Conservation (phyloP, 2,329 filamentous ascomycete genomes). For the Calonectria pseudoreteaudii region DNA sequence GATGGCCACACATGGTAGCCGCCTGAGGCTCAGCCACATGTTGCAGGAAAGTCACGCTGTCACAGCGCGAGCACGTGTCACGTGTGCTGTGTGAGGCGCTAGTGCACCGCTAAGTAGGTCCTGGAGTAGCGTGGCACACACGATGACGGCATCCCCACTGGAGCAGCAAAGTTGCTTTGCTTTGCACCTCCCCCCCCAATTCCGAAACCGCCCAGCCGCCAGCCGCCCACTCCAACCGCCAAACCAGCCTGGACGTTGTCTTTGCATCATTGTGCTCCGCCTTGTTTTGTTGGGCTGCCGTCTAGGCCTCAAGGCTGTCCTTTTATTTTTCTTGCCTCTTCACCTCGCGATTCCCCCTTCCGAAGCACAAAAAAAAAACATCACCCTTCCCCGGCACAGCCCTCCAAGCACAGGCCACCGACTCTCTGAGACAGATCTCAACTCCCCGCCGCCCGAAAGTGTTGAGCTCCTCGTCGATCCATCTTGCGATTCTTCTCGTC, state of each 20-base stretch:
- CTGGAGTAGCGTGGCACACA: slow-evolving; percentile 37
- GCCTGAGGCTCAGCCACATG: slow-evolving; percentile 16
- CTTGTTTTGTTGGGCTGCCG: slow-evolving; percentile 18
- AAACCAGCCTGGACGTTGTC: slow-evolving; percentile 1
- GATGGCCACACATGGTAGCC: slow-evolving; percentile 10
- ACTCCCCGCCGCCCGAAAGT: slow-evolving; percentile 20
- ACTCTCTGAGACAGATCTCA: slow-evolving; percentile 5
- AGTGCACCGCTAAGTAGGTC: slow-evolving; percentile 29
- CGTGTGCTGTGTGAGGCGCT: slow-evolving; percentile 39
- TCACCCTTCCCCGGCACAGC: slow-evolving; percentile 22
- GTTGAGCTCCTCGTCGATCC: slow-evolving; percentile 19
- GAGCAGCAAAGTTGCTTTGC: slow-evolving; percentile 34
- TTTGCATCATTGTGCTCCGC: slow-evolving; percentile 18
- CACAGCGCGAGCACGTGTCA: slow-evolving; percentile 27
- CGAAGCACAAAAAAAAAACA: not conserved
- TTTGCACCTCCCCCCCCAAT: slow-evolving; percentile 34
- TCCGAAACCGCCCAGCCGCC: slow-evolving; percentile 22
- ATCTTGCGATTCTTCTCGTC: not conserved
- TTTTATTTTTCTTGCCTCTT: not conserved
- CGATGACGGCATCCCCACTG: slow-evolving; percentile 45
- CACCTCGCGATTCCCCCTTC: not conserved
- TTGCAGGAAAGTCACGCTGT: not conserved
- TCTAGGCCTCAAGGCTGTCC: not conserved
- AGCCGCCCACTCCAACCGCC: slow-evolving; percentile 14
- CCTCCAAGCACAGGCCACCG: slow-evolving; percentile 21